Conservation (phyloP, 352 stramenopile genomes). For the Pythium brassicae region DNA sequence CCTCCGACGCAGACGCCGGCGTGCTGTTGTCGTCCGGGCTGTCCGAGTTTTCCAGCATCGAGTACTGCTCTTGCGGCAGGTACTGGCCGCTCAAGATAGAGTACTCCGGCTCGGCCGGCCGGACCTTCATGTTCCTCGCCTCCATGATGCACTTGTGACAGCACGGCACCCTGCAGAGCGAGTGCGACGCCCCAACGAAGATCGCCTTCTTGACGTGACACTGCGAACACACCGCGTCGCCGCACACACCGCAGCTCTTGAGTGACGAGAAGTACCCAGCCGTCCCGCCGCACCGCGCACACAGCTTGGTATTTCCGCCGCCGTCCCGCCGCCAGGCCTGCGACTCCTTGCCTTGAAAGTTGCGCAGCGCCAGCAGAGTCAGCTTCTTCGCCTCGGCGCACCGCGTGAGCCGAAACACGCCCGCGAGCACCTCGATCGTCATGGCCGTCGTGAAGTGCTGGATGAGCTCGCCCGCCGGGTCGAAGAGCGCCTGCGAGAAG, state of each 20-base stretch:
- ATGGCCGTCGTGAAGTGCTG: conserved; percentile 17
- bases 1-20: too few relatives aligned
- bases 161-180: neutral
- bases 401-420: conserved; percentile 22
- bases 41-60: conserved; percentile 1
- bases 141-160: conserved; percentile 3
- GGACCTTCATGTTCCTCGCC: conserved; percentile 22
- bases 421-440: conserved; percentile 16
- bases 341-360: conserved; percentile 20
- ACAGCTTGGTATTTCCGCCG: conserved; percentile 7
- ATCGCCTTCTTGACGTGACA: conserved; percentile 25
- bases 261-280: conserved; percentile 6
- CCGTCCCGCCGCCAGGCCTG: neutral
- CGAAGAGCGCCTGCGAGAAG: conserved; percentile 35
- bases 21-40: neutral
- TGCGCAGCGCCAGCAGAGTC: conserved; percentile 29
- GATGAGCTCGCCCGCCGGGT: conserved; percentile 33
- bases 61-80: conserved; percentile 2
- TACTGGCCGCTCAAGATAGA: conserved; percentile 16
- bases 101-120: conserved; percentile 18
- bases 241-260: conserved; percentile 19
- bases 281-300: conserved; percentile 16
- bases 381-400: conserved; percentile 54
- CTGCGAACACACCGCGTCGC: conserved; percentile 15
- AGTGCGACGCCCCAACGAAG: conserved; percentile 14